Conservation (phyloP, 805 yeast species). For the Wickerhamomyces queroliae region DNA sequence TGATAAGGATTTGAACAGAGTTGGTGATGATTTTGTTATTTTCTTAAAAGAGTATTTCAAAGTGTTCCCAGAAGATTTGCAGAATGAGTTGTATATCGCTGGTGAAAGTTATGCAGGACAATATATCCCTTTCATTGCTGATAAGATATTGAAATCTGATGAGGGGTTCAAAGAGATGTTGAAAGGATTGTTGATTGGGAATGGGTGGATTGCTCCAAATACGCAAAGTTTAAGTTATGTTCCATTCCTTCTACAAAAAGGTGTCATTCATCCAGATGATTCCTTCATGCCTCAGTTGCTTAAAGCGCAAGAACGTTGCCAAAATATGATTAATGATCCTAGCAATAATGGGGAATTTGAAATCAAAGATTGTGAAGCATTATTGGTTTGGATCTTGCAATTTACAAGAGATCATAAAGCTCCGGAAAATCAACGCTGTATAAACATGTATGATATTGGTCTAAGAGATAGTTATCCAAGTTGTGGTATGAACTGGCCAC, state of each 20-base stretch:
- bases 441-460: conserved; percentile 79
- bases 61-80: conserved; percentile 65
- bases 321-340: conserved; percentile 38
- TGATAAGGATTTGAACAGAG: conserved; percentile 47
- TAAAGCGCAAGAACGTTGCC: conserved; percentile 53
- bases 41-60: conserved; percentile 65
- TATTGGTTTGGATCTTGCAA: conserved; percentile 25
- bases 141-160: conserved; percentile 48
- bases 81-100: conserved; percentile 67
- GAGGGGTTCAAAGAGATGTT: conserved; percentile 30
- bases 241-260: conserved; percentile 60
- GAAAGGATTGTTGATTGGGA: conserved; percentile 74
- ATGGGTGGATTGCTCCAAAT: conserved; percentile 92
- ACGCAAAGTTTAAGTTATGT: conserved; percentile 76
- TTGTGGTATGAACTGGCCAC: conserved; percentile 95
- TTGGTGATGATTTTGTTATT: conserved; percentile 54
- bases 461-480: conserved; percentile 69
- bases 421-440: conserved; percentile 45
- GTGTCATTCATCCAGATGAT: conserved; percentile 40
- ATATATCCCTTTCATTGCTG: conserved; percentile 84
- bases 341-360: conserved; percentile 22
- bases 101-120: conserved; percentile 99
- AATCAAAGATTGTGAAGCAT: conserved; percentile 38
- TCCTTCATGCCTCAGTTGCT: conserved; percentile 36
- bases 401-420: conserved; percentile 25